phyloP scores from a whole-genome alignment of 768 basidiomycete genomes.

The Russula emetica region DNA sequence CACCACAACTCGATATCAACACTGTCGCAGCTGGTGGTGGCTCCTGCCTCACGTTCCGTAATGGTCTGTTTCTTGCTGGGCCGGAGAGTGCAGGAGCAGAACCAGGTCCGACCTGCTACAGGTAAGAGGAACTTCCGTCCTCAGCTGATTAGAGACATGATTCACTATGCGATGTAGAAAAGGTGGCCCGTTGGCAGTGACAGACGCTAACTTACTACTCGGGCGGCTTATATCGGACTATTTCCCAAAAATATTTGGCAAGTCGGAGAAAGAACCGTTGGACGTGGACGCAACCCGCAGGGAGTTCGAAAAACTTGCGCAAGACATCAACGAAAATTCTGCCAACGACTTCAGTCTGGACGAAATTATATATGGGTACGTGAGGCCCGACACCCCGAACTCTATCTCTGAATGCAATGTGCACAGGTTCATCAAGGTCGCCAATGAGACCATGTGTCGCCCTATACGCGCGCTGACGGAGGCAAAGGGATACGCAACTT shows the following conservation, averaged over 20 bases:
- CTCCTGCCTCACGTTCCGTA: conserved; percentile 80
- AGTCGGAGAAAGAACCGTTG: conserved; percentile 78
- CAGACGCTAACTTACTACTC: conserved; percentile 87
- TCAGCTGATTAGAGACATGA: background rate
- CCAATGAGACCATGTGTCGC: conserved; percentile 94
- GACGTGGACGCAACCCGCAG: conserved; percentile 65
- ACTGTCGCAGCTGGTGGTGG: conserved; percentile 96
- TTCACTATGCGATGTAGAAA: conserved; percentile 47
- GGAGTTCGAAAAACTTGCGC: conserved; percentile 64
- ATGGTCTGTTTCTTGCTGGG: conserved; percentile 86
- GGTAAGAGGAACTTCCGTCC: conserved; percentile 43
- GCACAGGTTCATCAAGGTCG: conserved; percentile 87
- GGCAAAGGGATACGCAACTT: conserved; percentile 78
- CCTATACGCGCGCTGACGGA: conserved; percentile 91
- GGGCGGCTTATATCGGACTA: conserved; percentile 85
- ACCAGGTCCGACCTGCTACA: conserved; percentile 89
- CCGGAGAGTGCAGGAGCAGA: conserved; percentile 92
- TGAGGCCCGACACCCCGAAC: conserved; percentile 1
- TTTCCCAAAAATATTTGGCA: conserved; percentile 95
- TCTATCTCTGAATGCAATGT: background rate
- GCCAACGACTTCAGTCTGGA: conserved; percentile 60
- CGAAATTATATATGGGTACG: conserved; percentile 85
- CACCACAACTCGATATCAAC: conserved; percentile 92
- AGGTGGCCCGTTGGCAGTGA: conserved; percentile 86
- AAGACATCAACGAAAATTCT: conserved; percentile 58